Base-by-base conservation (phyloP, 208 protist genomes). In the Trypanosoma lewisi region DNA sequence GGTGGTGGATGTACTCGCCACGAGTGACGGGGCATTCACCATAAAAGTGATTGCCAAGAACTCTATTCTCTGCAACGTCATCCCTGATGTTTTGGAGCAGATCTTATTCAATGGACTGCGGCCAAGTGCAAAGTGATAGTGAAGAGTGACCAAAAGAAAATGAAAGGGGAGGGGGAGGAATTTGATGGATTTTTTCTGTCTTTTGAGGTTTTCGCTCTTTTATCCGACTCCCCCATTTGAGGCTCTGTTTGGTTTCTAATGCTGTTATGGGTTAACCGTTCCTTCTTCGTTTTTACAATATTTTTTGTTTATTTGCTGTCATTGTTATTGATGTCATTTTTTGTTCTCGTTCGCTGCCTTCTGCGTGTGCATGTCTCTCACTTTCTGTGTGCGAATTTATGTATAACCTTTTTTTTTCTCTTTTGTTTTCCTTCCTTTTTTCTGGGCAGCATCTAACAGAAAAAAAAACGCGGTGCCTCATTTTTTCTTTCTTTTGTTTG, bases 1-100 rank as follows among this genome's bases (percentile, higher is more conserved):
- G 4, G 63, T 77, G 39, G 87, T 83, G 58, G 65, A 92, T 57
- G 53, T 89, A 25, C 58, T 73, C 25, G 52, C 59, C 8, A 31
- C 17, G 37, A 4, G 17, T 25, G 41, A 50, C 4, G 63, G 63
- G 3, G 39, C 11, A 41, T 34, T 42, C 8, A 25, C 25, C 12
- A 19, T 30, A 30, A 51, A 53, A 21, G 53, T 68, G 11, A 14
- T 54, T 54, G 6, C 63, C 16, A 52, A 51, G 30, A 60, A 31
- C 54, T 16, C 34, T 42, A 57, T 81, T 27, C 63, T 88, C 39
- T 69, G 78, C 37, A 36, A 27, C 14, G 69, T 56, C 30, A 74
- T 76, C 17, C 17, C 73, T 7, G 66, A 78, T 42, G 42, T 60
- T 34, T 54, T 68, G 53, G 42, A 68, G 31, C 63, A 61, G 42